A percentile compares a stretch with the other conserved stretches of the same genome.
Conservation (phyloP, 1,284 basidiomycete species). For the Naganishia sp. region DNA sequence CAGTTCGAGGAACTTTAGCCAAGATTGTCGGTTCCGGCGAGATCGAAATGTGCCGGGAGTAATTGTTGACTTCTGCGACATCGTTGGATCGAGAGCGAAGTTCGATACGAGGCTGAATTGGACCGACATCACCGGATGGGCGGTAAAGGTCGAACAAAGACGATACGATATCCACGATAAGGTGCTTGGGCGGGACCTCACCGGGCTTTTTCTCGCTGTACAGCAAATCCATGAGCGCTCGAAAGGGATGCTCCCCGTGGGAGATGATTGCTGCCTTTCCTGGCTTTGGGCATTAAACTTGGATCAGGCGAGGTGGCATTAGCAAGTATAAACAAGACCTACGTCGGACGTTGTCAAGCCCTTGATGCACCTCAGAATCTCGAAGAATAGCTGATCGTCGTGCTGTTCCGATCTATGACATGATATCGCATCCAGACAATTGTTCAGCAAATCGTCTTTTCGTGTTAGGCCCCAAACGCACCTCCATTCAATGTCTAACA, state of each 20-base stretch:
- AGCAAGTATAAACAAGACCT: not conserved
- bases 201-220: constrained; percentile 98
- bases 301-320: not conserved
- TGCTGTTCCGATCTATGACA: constrained; percentile 86
- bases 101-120: not conserved
- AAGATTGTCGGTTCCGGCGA: not conserved
- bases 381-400: constrained; percentile 90
- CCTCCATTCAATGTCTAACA: constrained; percentile 96
- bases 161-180: constrained; percentile 82
- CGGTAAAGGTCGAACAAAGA: constrained; percentile 83
- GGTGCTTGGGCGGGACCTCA: constrained; percentile 81
- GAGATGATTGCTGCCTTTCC: constrained; percentile 69
- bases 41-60: not conserved
- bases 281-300: constrained; percentile 36
- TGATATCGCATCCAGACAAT: not conserved
- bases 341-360: constrained; percentile 87
- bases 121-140: constrained; percentile 17
- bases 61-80: no score
- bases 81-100: no score
- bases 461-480: constrained; percentile 49
- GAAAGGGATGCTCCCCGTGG: constrained; percentile 81
- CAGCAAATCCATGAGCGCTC: constrained; percentile 75
- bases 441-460: not conserved
- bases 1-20: not conserved
- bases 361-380: constrained; percentile 89